Conservation (phyloP, 257 asterid genomes). For the Nicotiana tomentosiformis region DNA sequence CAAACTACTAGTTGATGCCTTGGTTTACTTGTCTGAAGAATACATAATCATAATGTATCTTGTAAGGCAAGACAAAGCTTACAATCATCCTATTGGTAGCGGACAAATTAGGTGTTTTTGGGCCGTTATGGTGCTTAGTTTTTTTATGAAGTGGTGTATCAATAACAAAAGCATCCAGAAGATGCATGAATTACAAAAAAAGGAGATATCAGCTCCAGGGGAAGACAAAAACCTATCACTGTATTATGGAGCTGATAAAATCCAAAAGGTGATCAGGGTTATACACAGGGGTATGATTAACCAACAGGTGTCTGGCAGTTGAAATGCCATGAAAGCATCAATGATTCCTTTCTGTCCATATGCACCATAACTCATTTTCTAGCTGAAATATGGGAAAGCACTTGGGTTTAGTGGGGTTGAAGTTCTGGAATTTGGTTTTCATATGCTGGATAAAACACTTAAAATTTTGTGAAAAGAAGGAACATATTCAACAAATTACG, state of each 20-base stretch:
- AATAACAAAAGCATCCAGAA: too few relatives aligned
- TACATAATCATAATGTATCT: not conserved
- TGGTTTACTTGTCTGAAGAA: not conserved
- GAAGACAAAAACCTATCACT: too few relatives aligned
- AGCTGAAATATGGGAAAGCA: not conserved
- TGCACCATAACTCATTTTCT: not conserved
- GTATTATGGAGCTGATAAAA: too few relatives aligned
- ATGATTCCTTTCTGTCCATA: too few relatives aligned
- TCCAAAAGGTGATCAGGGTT: too few relatives aligned
- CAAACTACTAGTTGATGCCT: not conserved
- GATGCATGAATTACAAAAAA: too few relatives aligned
- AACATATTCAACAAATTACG: not conserved
- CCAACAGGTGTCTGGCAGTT: too few relatives aligned
- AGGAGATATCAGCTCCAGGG: too few relatives aligned
- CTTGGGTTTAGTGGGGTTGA: not conserved
- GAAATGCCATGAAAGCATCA: too few relatives aligned
- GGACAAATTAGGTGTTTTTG: not conserved
- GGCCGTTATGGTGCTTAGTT: not conserved
- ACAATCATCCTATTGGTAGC: not conserved
- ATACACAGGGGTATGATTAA: too few relatives aligned
- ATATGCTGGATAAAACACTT: not conserved
- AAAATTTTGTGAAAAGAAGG: not conserved
- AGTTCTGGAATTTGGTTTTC: constrained; percentile 6
- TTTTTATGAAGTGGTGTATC: too few relatives aligned
- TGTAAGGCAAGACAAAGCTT: not conserved